Conservation (phyloP, 2,329 filamentous ascomycete species). For the Hyphodiscus sp. region DNA sequence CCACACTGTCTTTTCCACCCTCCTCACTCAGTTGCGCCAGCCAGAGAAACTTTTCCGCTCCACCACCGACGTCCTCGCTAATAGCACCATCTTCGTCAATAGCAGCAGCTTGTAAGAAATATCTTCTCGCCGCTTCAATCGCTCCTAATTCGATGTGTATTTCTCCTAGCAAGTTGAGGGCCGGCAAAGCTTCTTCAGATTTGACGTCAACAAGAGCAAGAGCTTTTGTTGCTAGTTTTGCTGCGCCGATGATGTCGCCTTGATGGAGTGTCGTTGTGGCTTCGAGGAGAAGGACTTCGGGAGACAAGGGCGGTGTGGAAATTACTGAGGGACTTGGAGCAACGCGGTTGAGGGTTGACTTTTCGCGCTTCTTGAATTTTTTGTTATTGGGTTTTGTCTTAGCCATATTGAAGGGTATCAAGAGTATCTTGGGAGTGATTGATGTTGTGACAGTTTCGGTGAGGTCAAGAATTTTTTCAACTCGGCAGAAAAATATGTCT, state of each 20-base stretch:
- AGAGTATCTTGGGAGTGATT: not conserved
- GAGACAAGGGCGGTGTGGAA: slow-evolving; percentile 18
- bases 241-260: slow-evolving; percentile 27
- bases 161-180: slow-evolving; percentile 30
- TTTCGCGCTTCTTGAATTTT: slow-evolving; percentile 26
- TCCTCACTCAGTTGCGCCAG: slow-evolving; percentile 81
- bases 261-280: slow-evolving; percentile 27
- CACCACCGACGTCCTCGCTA: slow-evolving; percentile 68
- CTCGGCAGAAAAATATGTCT: slow-evolving; percentile 5
- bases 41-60: slow-evolving; percentile 91
- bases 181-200: slow-evolving; percentile 25
- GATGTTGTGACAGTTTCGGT: not conserved
- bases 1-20: slow-evolving; percentile 58
- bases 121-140: slow-evolving; percentile 63
- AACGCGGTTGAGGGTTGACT: slow-evolving; percentile 23
- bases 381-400: slow-evolving; percentile 30
- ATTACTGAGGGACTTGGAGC: slow-evolving; percentile 20
- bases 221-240: slow-evolving; percentile 25
- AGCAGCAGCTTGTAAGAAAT: slow-evolving; percentile 66
- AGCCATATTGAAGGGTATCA: slow-evolving; percentile 23
- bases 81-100: slow-evolving; percentile 70
- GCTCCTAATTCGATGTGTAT: slow-evolving; percentile 48
- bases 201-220: slow-evolving; percentile 19
- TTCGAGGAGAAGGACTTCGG: slow-evolving; percentile 22
- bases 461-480: not conserved